These are phyloP conservation scores for Capsella bursapastoris DNA, from an alignment of 345 rosid genomes.

Conservation along the genomic window DNA sequence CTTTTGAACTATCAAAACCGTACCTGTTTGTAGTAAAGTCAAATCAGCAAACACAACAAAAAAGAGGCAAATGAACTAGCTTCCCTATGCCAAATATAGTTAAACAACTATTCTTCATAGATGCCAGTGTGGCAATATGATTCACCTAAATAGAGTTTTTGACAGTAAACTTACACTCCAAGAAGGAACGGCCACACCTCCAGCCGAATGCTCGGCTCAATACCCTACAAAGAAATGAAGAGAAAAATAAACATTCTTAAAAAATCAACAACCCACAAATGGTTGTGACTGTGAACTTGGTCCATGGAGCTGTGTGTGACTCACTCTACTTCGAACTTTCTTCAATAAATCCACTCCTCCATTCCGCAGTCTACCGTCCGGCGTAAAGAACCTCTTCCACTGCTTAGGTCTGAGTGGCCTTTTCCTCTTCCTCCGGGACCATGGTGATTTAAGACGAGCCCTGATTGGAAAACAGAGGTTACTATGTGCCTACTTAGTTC, in stretches of 20 bases:
- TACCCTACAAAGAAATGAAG: constrained; percentile 63
- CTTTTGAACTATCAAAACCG: constrained; percentile 75
- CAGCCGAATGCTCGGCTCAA: constrained; percentile 81
- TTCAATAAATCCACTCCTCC: constrained; percentile 83
- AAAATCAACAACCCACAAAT: neutral
- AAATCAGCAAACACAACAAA: neutral
- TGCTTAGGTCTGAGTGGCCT: constrained; percentile 71
- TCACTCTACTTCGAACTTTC: constrained; percentile 93
- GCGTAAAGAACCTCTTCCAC: constrained; percentile 73
- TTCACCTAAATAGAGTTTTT: constrained; percentile 12
- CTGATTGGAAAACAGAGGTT: constrained; percentile 46
- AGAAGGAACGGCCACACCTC: constrained; percentile 99
- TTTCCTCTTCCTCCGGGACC: constrained; percentile 92
- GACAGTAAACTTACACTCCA: constrained; percentile 76
- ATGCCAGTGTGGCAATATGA: neutral
- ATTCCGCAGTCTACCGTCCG: constrained; percentile 77
- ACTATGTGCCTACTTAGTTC: constrained; percentile 6
- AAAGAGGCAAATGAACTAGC: neutral
- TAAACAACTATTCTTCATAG: neutral
- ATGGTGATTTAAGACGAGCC: constrained; percentile 84
- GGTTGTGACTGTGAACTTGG: constrained; percentile 14
- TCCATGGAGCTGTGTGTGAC: constrained; percentile 44
- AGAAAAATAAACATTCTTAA: constrained; percentile 19
- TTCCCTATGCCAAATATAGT: neutral
- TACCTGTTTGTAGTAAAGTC: constrained; percentile 52